phyloP scores from a whole-genome alignment of 257 asterid species.

The Capsicum rhomboideum region DNA sequence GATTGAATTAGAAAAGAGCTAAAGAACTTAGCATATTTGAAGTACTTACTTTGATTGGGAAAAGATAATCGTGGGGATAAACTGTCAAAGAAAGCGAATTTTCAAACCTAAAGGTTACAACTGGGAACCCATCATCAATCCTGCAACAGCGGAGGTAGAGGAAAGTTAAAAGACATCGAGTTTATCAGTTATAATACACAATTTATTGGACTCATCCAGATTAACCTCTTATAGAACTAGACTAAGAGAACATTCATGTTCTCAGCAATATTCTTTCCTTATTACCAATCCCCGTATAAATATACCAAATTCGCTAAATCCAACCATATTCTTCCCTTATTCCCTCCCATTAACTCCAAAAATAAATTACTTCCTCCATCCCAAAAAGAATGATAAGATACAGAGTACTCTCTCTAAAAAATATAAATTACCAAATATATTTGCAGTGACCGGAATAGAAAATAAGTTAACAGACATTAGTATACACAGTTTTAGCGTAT shows the following conservation, averaged over 20 bases:
- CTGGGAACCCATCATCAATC: constrained; percentile 85
- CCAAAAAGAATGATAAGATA: not conserved
- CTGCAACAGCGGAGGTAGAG: constrained; percentile 38
- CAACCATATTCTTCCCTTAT: not conserved
- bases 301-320: not conserved
- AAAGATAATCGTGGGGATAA: constrained; percentile 73
- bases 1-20: not conserved
- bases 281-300: not conserved
- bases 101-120: constrained; percentile 63
- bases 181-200: not conserved
- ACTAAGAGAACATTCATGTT: not conserved
- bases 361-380: not conserved
- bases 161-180: constrained; percentile 1
- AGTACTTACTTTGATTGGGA: constrained; percentile 53
- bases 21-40: not conserved
- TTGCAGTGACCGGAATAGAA: not conserved
- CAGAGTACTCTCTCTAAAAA: not conserved
- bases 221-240: not conserved
- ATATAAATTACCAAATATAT: not conserved
- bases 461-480: not conserved
- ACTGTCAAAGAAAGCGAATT: constrained; percentile 55
- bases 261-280: not conserved
- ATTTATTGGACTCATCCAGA: not conserved
- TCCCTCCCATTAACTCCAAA: not conserved
- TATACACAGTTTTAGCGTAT: not conserved